Percentiles rank a stretch among this genome's conserved stretches.
Conservation (phyloP, 768 basidiomycete species). For the Collybia nuda region DNA sequence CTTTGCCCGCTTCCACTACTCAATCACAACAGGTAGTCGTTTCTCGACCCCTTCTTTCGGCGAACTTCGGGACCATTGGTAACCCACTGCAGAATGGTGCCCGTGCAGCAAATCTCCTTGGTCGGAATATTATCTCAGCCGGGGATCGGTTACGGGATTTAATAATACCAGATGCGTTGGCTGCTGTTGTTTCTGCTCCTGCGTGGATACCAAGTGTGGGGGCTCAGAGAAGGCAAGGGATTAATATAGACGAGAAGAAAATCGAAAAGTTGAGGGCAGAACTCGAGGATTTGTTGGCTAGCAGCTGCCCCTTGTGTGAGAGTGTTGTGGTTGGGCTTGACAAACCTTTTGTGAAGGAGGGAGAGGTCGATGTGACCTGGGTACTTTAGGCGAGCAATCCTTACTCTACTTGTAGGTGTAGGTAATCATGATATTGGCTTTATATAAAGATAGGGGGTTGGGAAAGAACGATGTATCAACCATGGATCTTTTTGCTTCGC, state of each 20-base stretch:
- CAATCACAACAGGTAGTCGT: slow-evolving; percentile 41
- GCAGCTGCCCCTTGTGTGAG: slow-evolving; percentile 92
- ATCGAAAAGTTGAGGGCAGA: slow-evolving; percentile 76
- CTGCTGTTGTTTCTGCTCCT: slow-evolving; percentile 76
- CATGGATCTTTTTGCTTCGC: slow-evolving; percentile 78
- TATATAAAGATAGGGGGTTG: neutral
- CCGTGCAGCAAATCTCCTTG: slow-evolving; percentile 65
- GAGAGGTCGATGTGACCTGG: slow-evolving; percentile 81
- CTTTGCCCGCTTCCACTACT: slow-evolving; percentile 24
- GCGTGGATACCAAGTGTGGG: slow-evolving; percentile 76
- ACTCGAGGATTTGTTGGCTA: slow-evolving; percentile 86
- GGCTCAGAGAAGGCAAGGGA: slow-evolving; percentile 45
- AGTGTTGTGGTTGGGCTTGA: slow-evolving; percentile 84
- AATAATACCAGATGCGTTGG: slow-evolving; percentile 92
- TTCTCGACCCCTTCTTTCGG: slow-evolving; percentile 71
- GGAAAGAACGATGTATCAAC: slow-evolving; percentile 36
- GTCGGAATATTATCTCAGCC: slow-evolving; percentile 81
- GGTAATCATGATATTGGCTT: no score
- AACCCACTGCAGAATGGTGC: slow-evolving; percentile 62
- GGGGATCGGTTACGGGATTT: slow-evolving; percentile 89
- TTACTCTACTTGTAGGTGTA: no score
- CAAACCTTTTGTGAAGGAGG: slow-evolving; percentile 79
- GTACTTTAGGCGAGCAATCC: slow-evolving; percentile 42
- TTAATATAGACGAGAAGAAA: slow-evolving; percentile 58
- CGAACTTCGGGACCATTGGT: slow-evolving; percentile 60